Evolutionary conservation across 2,329 filamentous ascomycete species (phyloP).

Genomic region (Arthroderma sp.): DNA sequence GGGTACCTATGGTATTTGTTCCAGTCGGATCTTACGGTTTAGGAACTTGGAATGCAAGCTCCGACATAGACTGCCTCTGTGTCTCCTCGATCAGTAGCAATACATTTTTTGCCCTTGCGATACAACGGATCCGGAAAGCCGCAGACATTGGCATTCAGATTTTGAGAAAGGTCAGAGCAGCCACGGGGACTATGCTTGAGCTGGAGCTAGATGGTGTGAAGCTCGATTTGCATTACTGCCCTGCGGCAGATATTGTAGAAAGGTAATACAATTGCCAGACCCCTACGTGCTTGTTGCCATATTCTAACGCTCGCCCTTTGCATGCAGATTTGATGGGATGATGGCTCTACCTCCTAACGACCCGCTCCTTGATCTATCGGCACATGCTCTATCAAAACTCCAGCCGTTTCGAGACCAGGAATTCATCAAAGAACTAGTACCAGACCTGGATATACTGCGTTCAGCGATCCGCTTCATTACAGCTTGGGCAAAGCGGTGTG

Average conservation of each 20-base stretch:
- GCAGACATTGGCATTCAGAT: constrained; percentile 34
- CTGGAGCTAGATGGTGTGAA: constrained; percentile 45
- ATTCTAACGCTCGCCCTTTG: neutral
- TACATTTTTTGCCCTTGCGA: constrained; percentile 48
- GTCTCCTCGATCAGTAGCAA: constrained; percentile 48
- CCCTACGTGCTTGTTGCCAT: neutral
- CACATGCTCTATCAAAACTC: constrained; percentile 46
- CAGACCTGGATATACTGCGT: constrained; percentile 45
- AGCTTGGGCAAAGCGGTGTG: constrained; percentile 47
- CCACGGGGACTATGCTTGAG: constrained; percentile 51
- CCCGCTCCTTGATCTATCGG: constrained; percentile 42
- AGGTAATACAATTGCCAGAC: constrained; percentile 20
- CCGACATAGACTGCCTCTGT: constrained; percentile 53
- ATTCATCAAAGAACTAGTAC: constrained; percentile 47
- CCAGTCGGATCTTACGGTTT: constrained; percentile 55
- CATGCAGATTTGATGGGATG: constrained; percentile 24
- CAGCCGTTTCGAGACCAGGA: constrained; percentile 51
- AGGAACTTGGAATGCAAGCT: constrained; percentile 46
- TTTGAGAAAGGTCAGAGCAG: constrained; percentile 44
- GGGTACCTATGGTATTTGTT: constrained; percentile 37
- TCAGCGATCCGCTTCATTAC: constrained; percentile 48
- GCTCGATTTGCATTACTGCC: constrained; percentile 55
- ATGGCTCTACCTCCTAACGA: constrained; percentile 36
- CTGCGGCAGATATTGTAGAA: constrained; percentile 43
- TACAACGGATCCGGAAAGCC: constrained; percentile 41